phyloP scores from a whole-genome alignment of 371 early-diverging fungal genomes.

The Mucor irregularis region DNA sequence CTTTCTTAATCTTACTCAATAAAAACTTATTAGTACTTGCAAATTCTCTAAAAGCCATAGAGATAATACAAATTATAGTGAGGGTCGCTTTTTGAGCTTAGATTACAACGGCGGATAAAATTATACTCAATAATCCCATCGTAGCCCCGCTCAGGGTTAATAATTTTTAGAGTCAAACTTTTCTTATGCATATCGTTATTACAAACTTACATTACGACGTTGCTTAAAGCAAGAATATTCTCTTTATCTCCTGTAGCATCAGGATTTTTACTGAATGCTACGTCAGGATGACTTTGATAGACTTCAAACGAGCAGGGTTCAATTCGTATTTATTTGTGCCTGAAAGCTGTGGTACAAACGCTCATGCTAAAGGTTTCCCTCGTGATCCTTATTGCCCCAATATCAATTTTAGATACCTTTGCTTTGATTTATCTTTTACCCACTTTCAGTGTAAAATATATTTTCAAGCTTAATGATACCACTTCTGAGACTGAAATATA shows the following conservation, averaged over 20 bases:
- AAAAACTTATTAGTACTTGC: constrained; percentile 5
- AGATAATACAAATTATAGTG: constrained; percentile 6
- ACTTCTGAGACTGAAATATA: too few relatives aligned
- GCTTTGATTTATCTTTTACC: too few relatives aligned
- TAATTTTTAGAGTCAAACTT: constrained; percentile 12
- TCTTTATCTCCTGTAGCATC: constrained; percentile 16
- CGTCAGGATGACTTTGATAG: too few relatives aligned
- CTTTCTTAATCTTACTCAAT: constrained; percentile 5
- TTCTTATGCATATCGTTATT: constrained; percentile 13
- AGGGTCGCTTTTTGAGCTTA: constrained; percentile 6
- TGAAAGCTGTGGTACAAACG: too few relatives aligned
- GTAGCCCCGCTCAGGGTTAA: constrained; percentile 8
- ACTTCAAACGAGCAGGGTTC: too few relatives aligned
- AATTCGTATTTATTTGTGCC: too few relatives aligned
- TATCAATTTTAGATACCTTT: not conserved
- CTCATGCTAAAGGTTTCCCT: too few relatives aligned
- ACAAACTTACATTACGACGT: constrained; percentile 11
- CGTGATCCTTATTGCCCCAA: not conserved
- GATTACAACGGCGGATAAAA: constrained; percentile 10
- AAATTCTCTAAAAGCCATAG: constrained; percentile 1
- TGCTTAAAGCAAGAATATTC: constrained; percentile 10
- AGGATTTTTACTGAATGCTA: too few relatives aligned
- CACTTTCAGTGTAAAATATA: too few relatives aligned
- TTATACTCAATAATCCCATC: constrained; percentile 6
- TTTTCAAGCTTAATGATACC: too few relatives aligned